phyloP scores from a whole-genome alignment of 2,329 filamentous ascomycete genomes.

The Coleophoma crateriformis region DNA sequence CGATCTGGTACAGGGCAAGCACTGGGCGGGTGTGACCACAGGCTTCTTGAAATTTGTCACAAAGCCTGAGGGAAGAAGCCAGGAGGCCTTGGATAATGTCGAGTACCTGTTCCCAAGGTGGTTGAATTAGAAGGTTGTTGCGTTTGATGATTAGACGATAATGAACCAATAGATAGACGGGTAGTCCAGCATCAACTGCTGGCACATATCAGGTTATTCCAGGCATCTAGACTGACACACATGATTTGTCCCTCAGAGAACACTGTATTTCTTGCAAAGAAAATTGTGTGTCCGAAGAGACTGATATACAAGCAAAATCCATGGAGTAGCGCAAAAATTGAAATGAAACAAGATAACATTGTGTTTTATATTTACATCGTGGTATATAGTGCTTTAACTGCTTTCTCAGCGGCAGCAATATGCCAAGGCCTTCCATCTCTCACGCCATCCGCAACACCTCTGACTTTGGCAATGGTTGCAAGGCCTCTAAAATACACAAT shows the following conservation, averaged over 20 bases:
- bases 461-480: slow-evolving; percentile 61
- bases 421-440: slow-evolving; percentile 71
- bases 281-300: no score
- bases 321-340: no score
- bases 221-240: no score
- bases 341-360: no score
- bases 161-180: neutral
- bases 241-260: no score
- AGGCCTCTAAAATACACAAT: slow-evolving; percentile 63
- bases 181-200: slow-evolving; percentile 6
- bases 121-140: slow-evolving; percentile 6
- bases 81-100: slow-evolving; percentile 73
- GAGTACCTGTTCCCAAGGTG: slow-evolving; percentile 79
- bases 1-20: slow-evolving; percentile 73
- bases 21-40: slow-evolving; percentile 70
- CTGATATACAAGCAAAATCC: no score
- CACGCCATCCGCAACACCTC: slow-evolving; percentile 54
- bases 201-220: no score
- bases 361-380: slow-evolving; percentile 43
- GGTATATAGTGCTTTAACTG: slow-evolving; percentile 57
- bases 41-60: slow-evolving; percentile 81
- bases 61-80: slow-evolving; percentile 65
- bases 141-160: neutral
- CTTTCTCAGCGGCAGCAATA: slow-evolving; percentile 66
- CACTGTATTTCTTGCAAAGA: no score